Base-by-base conservation (phyloP, 257 asterid species). In the Apocynum venetum region DNA sequence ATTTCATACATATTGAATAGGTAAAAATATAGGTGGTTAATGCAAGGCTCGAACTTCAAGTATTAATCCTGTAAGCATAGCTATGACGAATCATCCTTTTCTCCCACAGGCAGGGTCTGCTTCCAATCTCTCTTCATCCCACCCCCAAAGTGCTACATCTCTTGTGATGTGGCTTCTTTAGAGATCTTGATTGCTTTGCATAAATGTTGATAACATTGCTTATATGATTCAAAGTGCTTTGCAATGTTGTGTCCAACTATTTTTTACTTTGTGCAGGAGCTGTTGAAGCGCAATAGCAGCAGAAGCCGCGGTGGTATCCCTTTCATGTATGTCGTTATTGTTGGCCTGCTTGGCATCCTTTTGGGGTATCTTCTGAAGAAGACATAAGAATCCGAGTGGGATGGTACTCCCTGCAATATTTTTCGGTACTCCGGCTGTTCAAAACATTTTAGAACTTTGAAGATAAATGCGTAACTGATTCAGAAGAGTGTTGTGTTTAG, bases 311-410 rank as follows among this genome's bases (percentile, higher is more conserved):
- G 92, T 40, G 97, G 96, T 49, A 78, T 91, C 80, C 90, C 97
- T 7, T 76, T 89, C 80, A 83, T 87, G 79, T 94, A 92, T 44
- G 96, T 89, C 68, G 51, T 92, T 80, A 77, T 89, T 25, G 79
- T 91, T 38, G 97, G 93, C 71, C 85, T 92, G 86, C 63, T 92
- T 51, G 93, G 97, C 84, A 81, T 92, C 76, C 77, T 94, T 17
- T 67, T 94, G 87, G 98, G 97, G 35, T 94, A 89, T 82, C 83
- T 92, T 76, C 71, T 94, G 90, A 94, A 92, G 92, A 89, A 79
- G 80, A 83, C 89, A 73, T 89, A 84, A 89, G 41, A 53, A 51
- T 49, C 73, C 76, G 78, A 63, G 72, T 65, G 60, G 60, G 44
- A 43, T 70, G 51, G 61, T 40, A 9, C 78, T 56, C 63, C 73